phyloP scores from a whole-genome alignment of 495 filamentous ascomycete species.

The Lasiosphaeris hirsuta region DNA sequence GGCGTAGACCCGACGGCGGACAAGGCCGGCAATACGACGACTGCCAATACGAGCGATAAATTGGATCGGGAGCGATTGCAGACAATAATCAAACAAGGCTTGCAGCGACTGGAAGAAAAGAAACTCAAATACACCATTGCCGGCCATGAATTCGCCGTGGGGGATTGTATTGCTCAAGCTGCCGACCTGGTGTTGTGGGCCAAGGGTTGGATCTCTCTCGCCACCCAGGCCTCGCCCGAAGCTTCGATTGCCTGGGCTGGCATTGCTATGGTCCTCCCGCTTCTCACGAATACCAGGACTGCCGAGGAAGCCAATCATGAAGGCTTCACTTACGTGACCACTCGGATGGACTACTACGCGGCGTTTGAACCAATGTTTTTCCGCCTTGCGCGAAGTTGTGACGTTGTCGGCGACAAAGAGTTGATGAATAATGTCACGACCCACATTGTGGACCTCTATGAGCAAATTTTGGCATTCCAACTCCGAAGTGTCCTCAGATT shows the following conservation, averaged over 20 bases:
- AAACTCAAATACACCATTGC: slow-evolving; percentile 16
- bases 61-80: slow-evolving; percentile 6
- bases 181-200: slow-evolving; percentile 14
- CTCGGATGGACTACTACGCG: slow-evolving; percentile 24
- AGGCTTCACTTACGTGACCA: slow-evolving; percentile 27
- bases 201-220: slow-evolving; percentile 15
- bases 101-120: slow-evolving; percentile 11
- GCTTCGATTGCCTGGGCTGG: slow-evolving; percentile 27
- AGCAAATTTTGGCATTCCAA: slow-evolving; percentile 28
- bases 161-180: slow-evolving; percentile 18
- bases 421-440: neutral
- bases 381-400: neutral
- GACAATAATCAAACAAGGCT: slow-evolving; percentile 10
- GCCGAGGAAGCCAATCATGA: slow-evolving; percentile 23
- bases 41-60: no score
- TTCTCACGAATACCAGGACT: slow-evolving; percentile 24
- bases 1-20: no score
- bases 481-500: slow-evolving; percentile 24
- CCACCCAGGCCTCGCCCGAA: slow-evolving; percentile 16
- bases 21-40: no score
- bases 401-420: neutral
- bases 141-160: slow-evolving; percentile 18
- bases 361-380: slow-evolving; percentile 17
- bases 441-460: slow-evolving; percentile 23
- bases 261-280: slow-evolving; percentile 24